Evolutionary conservation across 2,329 filamentous ascomycete species (phyloP).

Genomic region (Samsoniella hepiali): DNA sequence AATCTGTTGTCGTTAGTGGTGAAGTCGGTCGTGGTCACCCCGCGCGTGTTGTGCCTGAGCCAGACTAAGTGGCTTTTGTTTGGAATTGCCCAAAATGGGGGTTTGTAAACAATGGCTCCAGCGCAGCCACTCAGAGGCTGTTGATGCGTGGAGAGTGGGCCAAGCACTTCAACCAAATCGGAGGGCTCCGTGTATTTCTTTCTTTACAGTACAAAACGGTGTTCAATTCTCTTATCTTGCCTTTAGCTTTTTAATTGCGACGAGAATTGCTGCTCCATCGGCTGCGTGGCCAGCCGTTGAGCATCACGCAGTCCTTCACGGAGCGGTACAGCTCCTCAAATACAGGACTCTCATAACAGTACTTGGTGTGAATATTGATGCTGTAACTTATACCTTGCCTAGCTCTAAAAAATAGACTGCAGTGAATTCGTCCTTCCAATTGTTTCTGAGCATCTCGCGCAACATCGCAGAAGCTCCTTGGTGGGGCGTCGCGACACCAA

Average conservation of each 20-base stretch:
- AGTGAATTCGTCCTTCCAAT: too few relatives aligned
- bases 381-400: too few relatives aligned
- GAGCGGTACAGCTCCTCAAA: too few relatives aligned
- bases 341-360: not conserved
- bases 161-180: not conserved
- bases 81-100: constrained; percentile 38
- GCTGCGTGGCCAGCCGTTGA: not conserved
- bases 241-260: not conserved
- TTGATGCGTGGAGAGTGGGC: not conserved
- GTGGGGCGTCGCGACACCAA: constrained; percentile 1
- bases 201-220: too few relatives aligned
- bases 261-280: not conserved
- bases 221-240: too few relatives aligned
- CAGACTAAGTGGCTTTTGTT: constrained; percentile 28
- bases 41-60: constrained; percentile 19
- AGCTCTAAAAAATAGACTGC: too few relatives aligned
- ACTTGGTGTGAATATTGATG: not conserved
- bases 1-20: constrained; percentile 15
- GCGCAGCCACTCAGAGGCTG: constrained; percentile 10
- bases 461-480: not conserved
- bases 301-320: not conserved
- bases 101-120: constrained; percentile 39
- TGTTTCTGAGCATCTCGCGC: not conserved
- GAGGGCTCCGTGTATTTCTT: not conserved
- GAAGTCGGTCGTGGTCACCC: constrained; percentile 20